A percentile compares a stretch with the other conserved stretches of the same genome.
Evolutionary conservation across 371 early-diverging fungal species (phyloP).

Genomic region (Mortierella sp.): DNA sequence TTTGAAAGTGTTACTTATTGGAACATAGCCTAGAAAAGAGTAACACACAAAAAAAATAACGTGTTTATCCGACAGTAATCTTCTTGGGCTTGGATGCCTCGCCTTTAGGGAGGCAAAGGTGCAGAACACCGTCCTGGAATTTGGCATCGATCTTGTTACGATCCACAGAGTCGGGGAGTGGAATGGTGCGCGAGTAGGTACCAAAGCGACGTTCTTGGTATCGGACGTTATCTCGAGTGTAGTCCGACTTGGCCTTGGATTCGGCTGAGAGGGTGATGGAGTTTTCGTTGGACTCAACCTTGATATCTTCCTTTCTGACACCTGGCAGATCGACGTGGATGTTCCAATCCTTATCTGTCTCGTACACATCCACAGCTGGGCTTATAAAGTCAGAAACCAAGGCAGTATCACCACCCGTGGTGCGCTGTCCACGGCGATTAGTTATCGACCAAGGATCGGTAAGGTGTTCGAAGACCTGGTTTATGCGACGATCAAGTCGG

Average conservation of each 20-base stretch:
- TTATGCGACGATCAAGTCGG: slow-evolving; percentile 57
- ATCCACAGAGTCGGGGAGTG: slow-evolving; percentile 64
- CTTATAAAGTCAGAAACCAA: slow-evolving; percentile 16
- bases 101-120: slow-evolving; percentile 65
- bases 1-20: too few species aligned
- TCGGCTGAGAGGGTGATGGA: slow-evolving; percentile 59
- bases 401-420: slow-evolving; percentile 17
- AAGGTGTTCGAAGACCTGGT: slow-evolving; percentile 48
- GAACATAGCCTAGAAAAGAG: too few species aligned
- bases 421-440: slow-evolving; percentile 13
- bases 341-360: slow-evolving; percentile 58
- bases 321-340: slow-evolving; percentile 67
- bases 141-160: slow-evolving; percentile 63
- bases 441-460: slow-evolving; percentile 10
- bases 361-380: slow-evolving; percentile 59
- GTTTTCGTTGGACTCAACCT: slow-evolving; percentile 57
- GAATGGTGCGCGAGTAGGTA: slow-evolving; percentile 63
- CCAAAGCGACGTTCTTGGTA: slow-evolving; percentile 68
- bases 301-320: slow-evolving; percentile 63
- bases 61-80: slow-evolving; percentile 53
- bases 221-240: slow-evolving; percentile 56
- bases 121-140: slow-evolving; percentile 70
- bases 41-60: too few species aligned
- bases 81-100: slow-evolving; percentile 39
- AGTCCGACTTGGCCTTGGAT: slow-evolving; percentile 54